Conservation (phyloP, 2,329 filamentous ascomycete genomes). For the Aaosphaeria pasadenensis region DNA sequence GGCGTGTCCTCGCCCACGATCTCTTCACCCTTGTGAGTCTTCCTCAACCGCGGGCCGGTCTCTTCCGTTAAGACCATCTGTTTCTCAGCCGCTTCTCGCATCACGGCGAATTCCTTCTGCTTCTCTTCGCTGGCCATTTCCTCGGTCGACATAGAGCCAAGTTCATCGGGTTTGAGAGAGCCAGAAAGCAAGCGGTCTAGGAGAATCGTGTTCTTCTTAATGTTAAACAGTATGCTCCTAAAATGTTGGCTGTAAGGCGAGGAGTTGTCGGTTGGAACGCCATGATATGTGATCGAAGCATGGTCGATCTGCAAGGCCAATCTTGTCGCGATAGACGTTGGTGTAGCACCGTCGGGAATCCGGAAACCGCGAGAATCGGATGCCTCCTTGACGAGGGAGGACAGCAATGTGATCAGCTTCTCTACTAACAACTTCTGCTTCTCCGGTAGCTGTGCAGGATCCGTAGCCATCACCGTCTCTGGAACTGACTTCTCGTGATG, state of each 20-base stretch:
- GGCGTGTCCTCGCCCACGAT: conserved; percentile 69
- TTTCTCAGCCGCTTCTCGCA: conserved; percentile 76
- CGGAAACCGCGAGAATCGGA: conserved; percentile 64
- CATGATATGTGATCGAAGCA: conserved; percentile 55
- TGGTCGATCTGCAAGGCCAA: conserved; percentile 80
- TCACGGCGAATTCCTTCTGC: conserved; percentile 71
- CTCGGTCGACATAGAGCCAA: conserved; percentile 85
- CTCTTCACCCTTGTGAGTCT: conserved; percentile 95
- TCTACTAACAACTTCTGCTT: conserved; percentile 68
- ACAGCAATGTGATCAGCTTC: conserved; percentile 67
- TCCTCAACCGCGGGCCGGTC: conserved; percentile 71
- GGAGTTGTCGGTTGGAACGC: conserved; percentile 42
- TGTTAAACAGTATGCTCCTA: conserved; percentile 76
- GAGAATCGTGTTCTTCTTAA: conserved; percentile 83
- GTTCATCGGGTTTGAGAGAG: conserved; percentile 66
- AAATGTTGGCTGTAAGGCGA: conserved; percentile 62
- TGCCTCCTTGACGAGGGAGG: conserved; percentile 62
- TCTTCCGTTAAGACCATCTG: conserved; percentile 77
- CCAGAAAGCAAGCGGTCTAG: conserved; percentile 71
- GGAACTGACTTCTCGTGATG: conserved; percentile 18
- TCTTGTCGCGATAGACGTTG: conserved; percentile 63
- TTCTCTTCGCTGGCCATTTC: conserved; percentile 91
- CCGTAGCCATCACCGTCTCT: conserved; percentile 5
- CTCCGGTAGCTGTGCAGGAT: conserved; percentile 48
- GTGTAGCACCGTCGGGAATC: conserved; percentile 61